Conservation (phyloP, 176 grass and related monocot species). For the Raddia guianensis region DNA sequence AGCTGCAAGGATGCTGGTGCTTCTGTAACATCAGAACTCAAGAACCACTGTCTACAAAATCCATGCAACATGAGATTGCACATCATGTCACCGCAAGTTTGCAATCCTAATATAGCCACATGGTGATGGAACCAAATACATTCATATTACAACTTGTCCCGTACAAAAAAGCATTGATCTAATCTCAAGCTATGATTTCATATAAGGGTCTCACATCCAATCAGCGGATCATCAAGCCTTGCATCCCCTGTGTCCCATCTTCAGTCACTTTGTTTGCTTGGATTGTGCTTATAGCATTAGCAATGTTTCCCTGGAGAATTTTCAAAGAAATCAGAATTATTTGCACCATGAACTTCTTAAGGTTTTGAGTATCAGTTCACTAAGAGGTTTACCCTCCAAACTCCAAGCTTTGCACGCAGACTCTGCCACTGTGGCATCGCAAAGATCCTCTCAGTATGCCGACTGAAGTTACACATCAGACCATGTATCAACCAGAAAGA, state of each 20-base stretch:
- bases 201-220: neutral
- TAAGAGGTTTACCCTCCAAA: slow-evolving; percentile 73
- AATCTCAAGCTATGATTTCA: slow-evolving; percentile 32
- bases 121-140: neutral
- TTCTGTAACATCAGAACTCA: neutral
- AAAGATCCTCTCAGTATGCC: slow-evolving; percentile 70
- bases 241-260: slow-evolving; percentile 62
- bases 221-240: slow-evolving; percentile 65
- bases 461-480: slow-evolving; percentile 54
- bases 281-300: slow-evolving; percentile 80
- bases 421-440: slow-evolving; percentile 79
- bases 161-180: slow-evolving; percentile 18
- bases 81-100: neutral
- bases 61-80: slow-evolving; percentile 23
- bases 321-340: slow-evolving; percentile 30
- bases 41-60: slow-evolving; percentile 25
- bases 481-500: slow-evolving; percentile 17
- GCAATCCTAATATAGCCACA: slow-evolving; percentile 20
- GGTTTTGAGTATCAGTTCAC: neutral
- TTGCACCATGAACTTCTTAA: neutral
- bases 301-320: slow-evolving; percentile 68
- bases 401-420: slow-evolving; percentile 76
- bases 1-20: slow-evolving; percentile 1
- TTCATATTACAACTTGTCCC: slow-evolving; percentile 32
- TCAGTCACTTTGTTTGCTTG: slow-evolving; percentile 85